phyloP scores from a whole-genome alignment of 345 rosid species.

The Lepidium aucheri region DNA sequence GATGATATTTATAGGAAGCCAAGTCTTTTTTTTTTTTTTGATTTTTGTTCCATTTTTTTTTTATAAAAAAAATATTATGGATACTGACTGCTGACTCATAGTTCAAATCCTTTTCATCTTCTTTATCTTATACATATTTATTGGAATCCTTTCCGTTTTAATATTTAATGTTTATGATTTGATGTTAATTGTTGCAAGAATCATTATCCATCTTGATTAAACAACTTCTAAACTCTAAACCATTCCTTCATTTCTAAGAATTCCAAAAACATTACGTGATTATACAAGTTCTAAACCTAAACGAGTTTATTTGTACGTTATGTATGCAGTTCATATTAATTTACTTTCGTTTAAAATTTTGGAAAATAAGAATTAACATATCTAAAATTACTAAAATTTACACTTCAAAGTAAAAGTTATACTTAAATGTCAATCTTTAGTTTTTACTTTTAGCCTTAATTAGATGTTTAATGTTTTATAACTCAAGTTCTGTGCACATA shows the following conservation, averaged over 20 bases:
- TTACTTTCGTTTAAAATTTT: too few relatives aligned
- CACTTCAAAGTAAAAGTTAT: too few relatives aligned
- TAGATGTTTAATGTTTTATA: neutral
- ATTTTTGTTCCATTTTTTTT: neutral
- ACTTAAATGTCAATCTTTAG: neutral
- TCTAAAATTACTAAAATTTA: too few relatives aligned
- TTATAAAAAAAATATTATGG: neutral
- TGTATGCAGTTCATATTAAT: too few relatives aligned
- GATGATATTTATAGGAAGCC: neutral
- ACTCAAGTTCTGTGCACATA: neutral
- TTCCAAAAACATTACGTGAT: neutral
- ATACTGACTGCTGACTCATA: conserved; percentile 35
- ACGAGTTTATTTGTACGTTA: too few relatives aligned
- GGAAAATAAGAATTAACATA: too few relatives aligned
- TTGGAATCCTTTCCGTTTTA: neutral
- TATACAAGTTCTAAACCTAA: too few relatives aligned
- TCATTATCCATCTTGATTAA: neutral
- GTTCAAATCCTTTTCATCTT: conserved; percentile 25
- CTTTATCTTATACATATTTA: neutral
- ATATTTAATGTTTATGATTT: neutral
- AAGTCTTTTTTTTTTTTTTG: neutral
- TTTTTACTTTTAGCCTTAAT: neutral
- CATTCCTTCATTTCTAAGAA: neutral
- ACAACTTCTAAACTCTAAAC: neutral
- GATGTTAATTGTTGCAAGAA: neutral